A percentile compares a stretch with the other conserved stretches of the same genome.
Conservation (phyloP, 192 early-diverging fungal genomes). For the Mortierella antarctica region DNA sequence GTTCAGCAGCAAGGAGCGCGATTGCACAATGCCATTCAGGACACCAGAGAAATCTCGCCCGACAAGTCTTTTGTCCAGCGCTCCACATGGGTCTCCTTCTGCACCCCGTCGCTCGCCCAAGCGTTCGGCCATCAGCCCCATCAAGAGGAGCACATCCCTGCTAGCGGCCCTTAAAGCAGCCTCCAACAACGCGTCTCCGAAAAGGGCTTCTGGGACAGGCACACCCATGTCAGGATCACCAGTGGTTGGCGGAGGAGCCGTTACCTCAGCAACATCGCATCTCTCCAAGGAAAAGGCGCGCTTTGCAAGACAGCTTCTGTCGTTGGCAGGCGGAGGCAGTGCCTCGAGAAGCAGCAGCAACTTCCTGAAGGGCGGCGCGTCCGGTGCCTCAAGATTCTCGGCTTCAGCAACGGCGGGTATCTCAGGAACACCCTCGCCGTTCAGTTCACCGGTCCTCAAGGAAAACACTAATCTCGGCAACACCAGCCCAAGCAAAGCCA, state of each 20-base stretch:
- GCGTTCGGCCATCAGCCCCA: no score
- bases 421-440: background rate
- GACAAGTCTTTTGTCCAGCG: no score
- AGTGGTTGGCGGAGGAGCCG: no score
- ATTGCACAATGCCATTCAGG: no score
- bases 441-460: slow-evolving; percentile 2
- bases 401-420: slow-evolving; percentile 23
- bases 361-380: slow-evolving; percentile 5
- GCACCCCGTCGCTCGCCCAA: no score
- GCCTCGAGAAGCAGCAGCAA: background rate
- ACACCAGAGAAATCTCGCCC: no score
- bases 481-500: no score
- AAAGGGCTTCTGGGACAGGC: no score
- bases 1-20: no score
- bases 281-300: slow-evolving; percentile 23
- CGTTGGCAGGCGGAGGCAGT: background rate
- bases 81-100: no score
- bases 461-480: background rate
- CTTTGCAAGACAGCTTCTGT: slow-evolving; percentile 10
- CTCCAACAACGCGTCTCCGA: background rate
- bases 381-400: slow-evolving; percentile 11
- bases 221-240: no score
- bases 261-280: background rate
- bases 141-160: no score
- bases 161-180: background rate